phyloP scores from a whole-genome alignment of 2,329 filamentous ascomycete species.

The Xylaria sp. region DNA sequence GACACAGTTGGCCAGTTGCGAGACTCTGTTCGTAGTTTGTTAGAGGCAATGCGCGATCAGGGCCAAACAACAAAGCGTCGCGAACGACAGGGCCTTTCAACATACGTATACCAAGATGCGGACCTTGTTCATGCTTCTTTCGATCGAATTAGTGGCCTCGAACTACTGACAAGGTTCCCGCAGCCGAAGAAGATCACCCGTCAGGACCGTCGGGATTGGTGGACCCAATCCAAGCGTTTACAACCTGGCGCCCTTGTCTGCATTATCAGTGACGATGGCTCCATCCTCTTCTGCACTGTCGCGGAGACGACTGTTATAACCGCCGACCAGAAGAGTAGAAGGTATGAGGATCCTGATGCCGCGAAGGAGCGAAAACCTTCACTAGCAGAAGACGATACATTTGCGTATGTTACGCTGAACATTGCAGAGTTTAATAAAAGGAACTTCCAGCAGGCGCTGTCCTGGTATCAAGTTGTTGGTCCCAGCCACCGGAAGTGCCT shows the following conservation, averaged over 20 bases:
- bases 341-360: neutral
- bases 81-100: conserved; percentile 48
- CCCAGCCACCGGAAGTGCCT: conserved; percentile 49
- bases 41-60: conserved; percentile 49
- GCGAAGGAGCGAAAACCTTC: conserved; percentile 35
- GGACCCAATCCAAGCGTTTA: conserved; percentile 61
- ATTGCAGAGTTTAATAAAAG: conserved; percentile 43
- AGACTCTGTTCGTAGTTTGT: conserved; percentile 57
- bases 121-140: conserved; percentile 50
- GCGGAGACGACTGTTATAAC: conserved; percentile 45
- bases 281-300: conserved; percentile 57
- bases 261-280: conserved; percentile 54
- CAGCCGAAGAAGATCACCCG: conserved; percentile 53
- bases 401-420: conserved; percentile 50
- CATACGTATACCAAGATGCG: conserved; percentile 53
- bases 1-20: conserved; percentile 65
- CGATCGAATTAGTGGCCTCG: conserved; percentile 54
- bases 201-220: conserved; percentile 59
- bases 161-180: conserved; percentile 57
- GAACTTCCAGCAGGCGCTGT: conserved; percentile 43
- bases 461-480: conserved; percentile 47
- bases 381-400: conserved; percentile 48
- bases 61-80: conserved; percentile 31
- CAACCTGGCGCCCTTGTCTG: conserved; percentile 63
- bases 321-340: conserved; percentile 30